Evolutionary conservation across 2,329 filamentous ascomycete genomes (phyloP), one percentile per base, ranked within the genome.

Genomic region (Ophiostoma montium): DNA sequence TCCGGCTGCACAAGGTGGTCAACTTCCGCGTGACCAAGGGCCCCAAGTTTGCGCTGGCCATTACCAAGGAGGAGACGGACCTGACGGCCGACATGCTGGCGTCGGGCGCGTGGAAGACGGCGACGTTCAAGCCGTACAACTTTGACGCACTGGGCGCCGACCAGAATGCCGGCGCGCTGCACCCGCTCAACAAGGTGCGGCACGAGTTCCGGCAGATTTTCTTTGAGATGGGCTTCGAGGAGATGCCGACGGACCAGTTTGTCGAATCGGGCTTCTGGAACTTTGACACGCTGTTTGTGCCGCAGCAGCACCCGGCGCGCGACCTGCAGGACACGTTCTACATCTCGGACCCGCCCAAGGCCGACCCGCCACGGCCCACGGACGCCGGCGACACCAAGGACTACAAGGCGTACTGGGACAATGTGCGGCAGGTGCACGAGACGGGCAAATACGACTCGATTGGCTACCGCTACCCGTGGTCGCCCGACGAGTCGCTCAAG

Each of bases 191-290:
- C 70, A 96, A 96, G 72, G 90, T 96, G 59, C 84, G 92, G 58
- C 78, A 86, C 59, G 92, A 96, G 68, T 95, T 98, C 76, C 76
- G 92, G 51, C 85, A 92, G 62, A 95, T 98, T 63, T 98, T 98
- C 80, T 96, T 98, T 69, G 88, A 95, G 64, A 94, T 95, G 82
- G 92, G 90, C 48, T 98, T 96, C 70, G 82, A 90, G 61, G 92
- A 98, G 72, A 96, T 98, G 92, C 86, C 89, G 13, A 95, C 90
- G 46, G 84, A 84, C 68, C 80, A 86, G 64, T 95, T 82, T 63
- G 89, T 96, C 54, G 92, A 98, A 69, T 90, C 89, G 12, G 89
- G 90, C 43, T 95, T 96, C 80, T 98, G 92, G 88, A 96, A 96
- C 68, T 96, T 96, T 66, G 90, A 96, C 62, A 81, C 89, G 21